Evolutionary conservation across 139 green algal genomes (phyloP), one percentile per base, ranked within the genome.

Genomic region (Gonium pectorale): DNA sequence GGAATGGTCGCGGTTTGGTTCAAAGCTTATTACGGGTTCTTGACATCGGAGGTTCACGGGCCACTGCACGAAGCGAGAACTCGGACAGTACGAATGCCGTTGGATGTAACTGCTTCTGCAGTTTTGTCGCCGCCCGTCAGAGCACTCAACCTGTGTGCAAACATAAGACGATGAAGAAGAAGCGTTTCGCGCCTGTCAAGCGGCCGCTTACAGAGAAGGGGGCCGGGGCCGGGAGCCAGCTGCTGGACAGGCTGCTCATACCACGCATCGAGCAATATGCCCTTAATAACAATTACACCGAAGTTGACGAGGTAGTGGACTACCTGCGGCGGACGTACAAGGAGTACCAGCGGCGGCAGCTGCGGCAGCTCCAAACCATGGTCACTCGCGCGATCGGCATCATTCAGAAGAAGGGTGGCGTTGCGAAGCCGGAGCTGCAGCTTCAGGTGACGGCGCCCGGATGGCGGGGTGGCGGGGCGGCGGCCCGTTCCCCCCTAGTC

Each of bases 321-420:
- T 83, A 92, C 37, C 80, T 97, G 67, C 68, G 92, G 3, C 49
- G 60, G 19, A 83, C 67, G 22, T 93, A 96, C 59, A 91, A 89
- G 43, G 93, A 96, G 87, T 97, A 97, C 79, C 78, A 93, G 71
- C 86, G 95, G 3, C 86, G 90, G 56, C 90, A 92, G 68, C 31
- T 88, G 2, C 87, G 66, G 0, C 80, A 89, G 6, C 93, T 97
- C 70, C 81, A 79, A 3, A 79, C 74, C 17, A 83, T 92, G 68
- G 92, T 95, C 0, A 74, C 78, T 7, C 71, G 86, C 19, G 90
- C 89, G 0, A 62, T 95, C 8, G 67, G 77, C 2, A 33, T 73
- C 6, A 37, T 93, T 0, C 60, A 91, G 71, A 60, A 40, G 1
- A 81, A 85, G 44, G 70, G 63, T 5, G 64, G 63, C 29, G 41